Conservation (phyloP, 139 green algal genomes). For the Chlorella sp. region DNA sequence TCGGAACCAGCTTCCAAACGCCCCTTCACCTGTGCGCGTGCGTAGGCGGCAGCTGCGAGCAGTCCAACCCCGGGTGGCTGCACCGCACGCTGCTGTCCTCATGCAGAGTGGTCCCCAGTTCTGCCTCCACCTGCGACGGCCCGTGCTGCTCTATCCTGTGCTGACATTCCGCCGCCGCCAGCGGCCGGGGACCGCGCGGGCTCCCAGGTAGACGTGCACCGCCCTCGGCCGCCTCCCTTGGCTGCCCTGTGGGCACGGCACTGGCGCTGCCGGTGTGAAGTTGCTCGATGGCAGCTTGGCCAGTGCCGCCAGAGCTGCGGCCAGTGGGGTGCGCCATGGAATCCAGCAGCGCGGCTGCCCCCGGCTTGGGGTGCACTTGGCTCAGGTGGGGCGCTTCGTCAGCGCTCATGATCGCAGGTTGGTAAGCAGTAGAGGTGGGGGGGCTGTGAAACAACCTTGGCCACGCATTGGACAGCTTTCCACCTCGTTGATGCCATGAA, state of each 20-base stretch:
- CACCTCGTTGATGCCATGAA: too few species aligned
- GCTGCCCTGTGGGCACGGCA: too few species aligned
- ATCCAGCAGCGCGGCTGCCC: background rate
- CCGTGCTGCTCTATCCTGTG: background rate
- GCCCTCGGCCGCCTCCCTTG: too few species aligned
- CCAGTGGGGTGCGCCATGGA: background rate
- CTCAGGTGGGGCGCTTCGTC: background rate
- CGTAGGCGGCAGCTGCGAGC: constrained; percentile 16
- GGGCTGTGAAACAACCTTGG: too few species aligned
- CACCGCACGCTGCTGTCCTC: background rate
- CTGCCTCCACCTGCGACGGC: background rate
- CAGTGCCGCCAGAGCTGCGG: background rate
- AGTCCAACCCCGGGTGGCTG: background rate
- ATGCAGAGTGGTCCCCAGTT: constrained; percentile 16
- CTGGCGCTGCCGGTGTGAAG: too few species aligned
- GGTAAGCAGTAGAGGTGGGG: too few species aligned
- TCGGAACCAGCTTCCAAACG: background rate
- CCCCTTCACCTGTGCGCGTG: constrained; percentile 9
- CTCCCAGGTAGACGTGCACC: background rate
- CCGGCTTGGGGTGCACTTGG: background rate
- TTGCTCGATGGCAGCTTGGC: background rate
- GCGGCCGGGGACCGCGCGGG: background rate
- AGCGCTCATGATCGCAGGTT: background rate
- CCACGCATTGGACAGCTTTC: too few species aligned
- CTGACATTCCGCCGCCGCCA: background rate